Base-by-base conservation (phyloP, 2,329 filamentous ascomycete species). In the Talaromyces sp. region DNA sequence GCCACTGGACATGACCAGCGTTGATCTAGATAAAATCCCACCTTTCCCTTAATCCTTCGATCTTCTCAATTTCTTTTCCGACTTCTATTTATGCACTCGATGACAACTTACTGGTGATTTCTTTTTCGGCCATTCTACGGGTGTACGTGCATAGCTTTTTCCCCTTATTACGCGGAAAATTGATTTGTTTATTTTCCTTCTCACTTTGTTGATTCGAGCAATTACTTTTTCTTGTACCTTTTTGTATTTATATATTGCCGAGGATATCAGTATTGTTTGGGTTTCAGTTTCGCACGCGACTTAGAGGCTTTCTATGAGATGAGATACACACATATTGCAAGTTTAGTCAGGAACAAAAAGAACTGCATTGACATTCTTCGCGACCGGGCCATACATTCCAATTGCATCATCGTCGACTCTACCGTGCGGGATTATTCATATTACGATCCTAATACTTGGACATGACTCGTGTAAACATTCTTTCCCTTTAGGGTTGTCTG, bases 1-100 rank as follows among this genome's bases (percentile, higher is more conserved):
- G 76, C 81, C 27, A 81, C 81, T 1, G 81, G 80, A 53, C 87
- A 88, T 67, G 86, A 89, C 68, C 84, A 89, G 58, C 70, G 74
- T 25, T 53, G 34, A 56, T 56, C 31, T 56, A 36, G 53, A 22
- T 17, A 36, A 56, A 36, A 36, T n/a, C 11, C 31, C 31, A 25
- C 19, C 10, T 36, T 22, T 22, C 17, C 53, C n/a, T 36, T 36
- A 22, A 38, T 22, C 10, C n/a, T 36, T 36, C n/a, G 19, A 36
- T n/a, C n/a, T 1, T 13, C 7, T 29, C 17, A n/a, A 36, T 66
- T 66, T 15, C 8, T 17, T 40, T 1, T 15, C 45, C 11, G 13
- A n/a, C 38, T 67, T 8, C 34, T 17, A 34, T 34, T 56, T 25
- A 56, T 31, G 31, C 53, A 56, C 29, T 56, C 31, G n/a, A 56